Base-by-base conservation (phyloP, 768 basidiomycete species). In the Hypholoma sublateritium region DNA sequence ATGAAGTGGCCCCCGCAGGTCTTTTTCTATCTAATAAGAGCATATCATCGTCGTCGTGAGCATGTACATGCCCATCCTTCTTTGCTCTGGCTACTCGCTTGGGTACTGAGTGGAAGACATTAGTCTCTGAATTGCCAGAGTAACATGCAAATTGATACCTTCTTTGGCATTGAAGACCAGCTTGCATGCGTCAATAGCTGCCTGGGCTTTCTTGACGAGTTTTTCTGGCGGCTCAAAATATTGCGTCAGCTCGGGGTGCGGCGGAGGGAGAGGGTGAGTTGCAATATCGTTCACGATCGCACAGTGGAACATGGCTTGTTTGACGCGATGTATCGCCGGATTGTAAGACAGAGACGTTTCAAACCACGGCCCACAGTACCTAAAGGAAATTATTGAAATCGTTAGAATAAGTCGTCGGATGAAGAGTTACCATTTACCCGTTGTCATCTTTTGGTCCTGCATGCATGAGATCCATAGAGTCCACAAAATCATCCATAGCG, bases 261-360 rank as follows among this genome's bases (percentile, higher is more conserved):
- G 91, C 2, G 91, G 91, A 1, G 90, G 87, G 8, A 96, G 79
- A 0, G 93, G 93, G 54, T 92, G 78, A 6, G 77, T 77, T 19
- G 77, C 70, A n/a, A 95, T 70, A 67, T 97, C 91, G 2, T 82
- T 74, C 17, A 89, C 86, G 9, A 93, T 80, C 1, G 93, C 93
- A 50, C 82, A 82, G 66, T 97, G 95, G 71, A 96, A 92, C 64
- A 94, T 85, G 12, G 95, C 95, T 75, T 97, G 94, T 69, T 95
- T 96, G 55, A 88, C 81, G 50, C 95, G 87, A 65, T 99, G 95
- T 32, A 97, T 78, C 3, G 91, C 84, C 1, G 96, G 95, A 64
- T 96, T 97, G 70, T 83, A 97, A 1, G 95, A 92, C 1, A 86
- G 72, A 3, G 78, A 74, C 0, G 88, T 80, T 56, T 89, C 84